Conservation (phyloP, 371 early-diverging fungal species). For the Ordospora colligata region DNA sequence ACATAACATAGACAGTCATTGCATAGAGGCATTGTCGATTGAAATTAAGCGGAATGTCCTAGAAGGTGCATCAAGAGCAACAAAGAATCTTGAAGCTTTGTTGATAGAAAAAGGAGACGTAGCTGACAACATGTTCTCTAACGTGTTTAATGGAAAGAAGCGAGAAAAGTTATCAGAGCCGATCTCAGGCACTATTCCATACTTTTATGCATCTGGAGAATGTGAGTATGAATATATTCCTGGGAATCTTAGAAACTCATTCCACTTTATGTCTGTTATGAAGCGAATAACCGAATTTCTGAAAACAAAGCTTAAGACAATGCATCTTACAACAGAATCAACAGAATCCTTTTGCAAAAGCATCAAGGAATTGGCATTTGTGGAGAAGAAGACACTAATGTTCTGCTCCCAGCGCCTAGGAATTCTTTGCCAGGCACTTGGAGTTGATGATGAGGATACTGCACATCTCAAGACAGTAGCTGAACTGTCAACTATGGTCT, state of each 20-base stretch:
- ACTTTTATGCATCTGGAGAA: slow-evolving; percentile 22
- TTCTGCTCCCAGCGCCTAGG: slow-evolving; percentile 71
- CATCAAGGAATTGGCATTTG: slow-evolving; percentile 67
- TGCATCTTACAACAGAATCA: slow-evolving; percentile 90
- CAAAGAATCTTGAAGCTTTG: slow-evolving; percentile 64
- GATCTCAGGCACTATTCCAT: slow-evolving; percentile 19
- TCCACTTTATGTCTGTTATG: slow-evolving; percentile 89
- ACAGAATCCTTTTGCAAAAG: slow-evolving; percentile 79
- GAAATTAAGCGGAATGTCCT: slow-evolving; percentile 78
- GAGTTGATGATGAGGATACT: slow-evolving; percentile 77
- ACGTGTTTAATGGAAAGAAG: slow-evolving; percentile 10
- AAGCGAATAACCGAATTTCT: slow-evolving; percentile 92
- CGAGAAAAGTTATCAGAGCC: slow-evolving; percentile 1
- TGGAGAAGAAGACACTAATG: slow-evolving; percentile 52
- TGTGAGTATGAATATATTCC: slow-evolving; percentile 73
- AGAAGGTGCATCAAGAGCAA: slow-evolving; percentile 67
- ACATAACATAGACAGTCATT: slow-evolving; percentile 85
- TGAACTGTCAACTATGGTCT: slow-evolving; percentile 80
- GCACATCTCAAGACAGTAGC: slow-evolving; percentile 74
- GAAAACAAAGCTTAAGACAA: slow-evolving; percentile 86
- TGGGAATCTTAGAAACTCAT: slow-evolving; percentile 88
- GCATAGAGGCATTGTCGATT: slow-evolving; percentile 87
- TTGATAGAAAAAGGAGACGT: slow-evolving; percentile 66
- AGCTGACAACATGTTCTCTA: slow-evolving; percentile 70
- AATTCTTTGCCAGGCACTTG: slow-evolving; percentile 74